Evolutionary conservation across 306 rosid genomes (phyloP).

Genomic region (Vigna reflexopilosa): DNA sequence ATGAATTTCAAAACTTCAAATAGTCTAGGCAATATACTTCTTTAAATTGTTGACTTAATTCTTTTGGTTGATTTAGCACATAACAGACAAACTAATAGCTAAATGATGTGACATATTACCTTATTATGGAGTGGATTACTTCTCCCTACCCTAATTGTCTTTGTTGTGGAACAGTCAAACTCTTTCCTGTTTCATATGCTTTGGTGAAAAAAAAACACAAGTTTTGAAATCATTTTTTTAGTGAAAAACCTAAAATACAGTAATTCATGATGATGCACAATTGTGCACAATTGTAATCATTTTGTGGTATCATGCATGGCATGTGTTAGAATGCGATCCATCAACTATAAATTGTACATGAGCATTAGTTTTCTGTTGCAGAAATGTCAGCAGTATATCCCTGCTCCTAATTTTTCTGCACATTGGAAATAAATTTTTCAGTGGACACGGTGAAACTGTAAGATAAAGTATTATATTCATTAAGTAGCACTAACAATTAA

Average conservation of each 20-base stretch:
- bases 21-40: conserved; percentile 38
- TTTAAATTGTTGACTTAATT: conserved; percentile 46
- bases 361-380: not conserved
- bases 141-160: conserved; percentile 33
- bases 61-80: conserved; percentile 28
- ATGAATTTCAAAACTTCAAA: conserved; percentile 36
- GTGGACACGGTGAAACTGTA: conserved; percentile 1
- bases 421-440: not conserved
- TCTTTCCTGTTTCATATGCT: conserved; percentile 39
- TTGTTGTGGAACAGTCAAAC: conserved; percentile 39
- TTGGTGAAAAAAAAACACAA: conserved; percentile 33
- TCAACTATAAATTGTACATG: conserved; percentile 1
- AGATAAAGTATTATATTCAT: not conserved
- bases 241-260: not conserved
- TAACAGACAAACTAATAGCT: conserved; percentile 29
- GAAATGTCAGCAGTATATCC: not conserved
- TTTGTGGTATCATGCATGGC: not conserved
- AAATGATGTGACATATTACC: conserved; percentile 50
- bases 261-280: not conserved
- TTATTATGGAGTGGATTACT: conserved; percentile 34
- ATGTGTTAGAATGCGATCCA: not conserved
- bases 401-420: not conserved
- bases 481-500: not conserved
- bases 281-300: not conserved
- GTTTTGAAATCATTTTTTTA: conserved; percentile 8